Evolutionary conservation across 1,139 yeast species (phyloP).

Genomic region (Candida sp.): DNA sequence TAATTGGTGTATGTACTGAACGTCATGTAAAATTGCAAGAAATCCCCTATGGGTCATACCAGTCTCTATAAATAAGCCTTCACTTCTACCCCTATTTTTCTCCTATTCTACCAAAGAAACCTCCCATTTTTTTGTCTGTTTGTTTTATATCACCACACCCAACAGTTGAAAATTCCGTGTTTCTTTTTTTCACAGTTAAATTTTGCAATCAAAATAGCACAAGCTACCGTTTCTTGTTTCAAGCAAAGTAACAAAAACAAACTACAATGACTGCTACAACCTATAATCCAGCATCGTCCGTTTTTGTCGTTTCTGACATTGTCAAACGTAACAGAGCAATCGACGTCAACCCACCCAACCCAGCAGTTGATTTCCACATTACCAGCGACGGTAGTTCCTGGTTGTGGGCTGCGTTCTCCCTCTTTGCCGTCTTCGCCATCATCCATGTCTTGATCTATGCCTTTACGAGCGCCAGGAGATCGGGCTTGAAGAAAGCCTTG

Average conservation of each 20-base stretch:
- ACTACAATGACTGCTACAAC: not conserved
- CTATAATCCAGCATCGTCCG: not conserved
- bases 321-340: slow-evolving; percentile 49
- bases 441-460: slow-evolving; percentile 43
- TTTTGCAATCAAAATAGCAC: not conserved
- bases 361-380: slow-evolving; percentile 50
- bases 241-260: not conserved
- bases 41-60: not conserved
- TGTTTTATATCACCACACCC: not conserved
- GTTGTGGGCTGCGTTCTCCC: slow-evolving; percentile 69
- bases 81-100: slow-evolving; percentile 3
- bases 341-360: slow-evolving; percentile 46
- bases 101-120: not conserved
- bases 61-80: not conserved
- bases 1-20: not conserved
- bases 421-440: slow-evolving; percentile 49
- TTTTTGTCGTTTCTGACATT: slow-evolving; percentile 7
- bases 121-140: not conserved
- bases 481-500: slow-evolving; percentile 41
- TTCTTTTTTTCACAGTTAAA: not conserved
- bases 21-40: not conserved
- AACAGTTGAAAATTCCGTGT: not conserved
- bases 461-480: slow-evolving; percentile 35
- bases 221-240: not conserved
- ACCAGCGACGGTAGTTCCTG: slow-evolving; percentile 69